Evolutionary conservation across 495 filamentous ascomycete species (phyloP), one percentile per base, ranked within the genome.

Genomic region (Daldinia concentrica): DNA sequence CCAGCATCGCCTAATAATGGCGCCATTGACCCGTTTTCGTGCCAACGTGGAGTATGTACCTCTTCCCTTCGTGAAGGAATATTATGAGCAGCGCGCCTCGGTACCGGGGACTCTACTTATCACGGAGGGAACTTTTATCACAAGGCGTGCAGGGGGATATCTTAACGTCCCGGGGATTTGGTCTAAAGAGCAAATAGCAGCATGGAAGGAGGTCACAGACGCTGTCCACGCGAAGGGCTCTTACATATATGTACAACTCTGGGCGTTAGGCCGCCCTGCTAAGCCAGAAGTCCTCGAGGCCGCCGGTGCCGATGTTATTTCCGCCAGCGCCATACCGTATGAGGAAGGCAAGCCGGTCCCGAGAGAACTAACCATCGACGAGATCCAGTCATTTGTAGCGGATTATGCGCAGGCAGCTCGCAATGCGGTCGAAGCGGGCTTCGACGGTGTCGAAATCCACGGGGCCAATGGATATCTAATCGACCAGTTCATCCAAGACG

Each of bases 391-490:
- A 0, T 81, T 74, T 11, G 81, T 90, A 15, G 71, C 73, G 1
- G 84, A 85, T 66, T 90, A 85, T 57, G 87, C 81, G 6, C 78
- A 84, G 24, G 89, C 88, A 4, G 83, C 90, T 6, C 78, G 82
- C 54, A 88, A 86, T 48, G 88, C 88, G 1, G 79, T 91, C 24
- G 80, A 80, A 1, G 90, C 89, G 0, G 91, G 91, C 11, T 93
- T 92, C 62, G 91, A 92, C 71, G 91, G 90, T 24, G 90, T 93
- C 12, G 91, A 93, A 77, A 82, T 92, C 62, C 90, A 92, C 74
- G 87, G 80, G 17, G 90, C 89, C 0, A 92, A 93, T 69, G 91
- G 91, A 4, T 93, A 91, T 71, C 77, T 93, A 52, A 77, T 91
- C 58, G 90, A 93, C 71, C 91, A 93, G 73, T 93, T 93, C 76